Base-by-base conservation (phyloP, 768 basidiomycete species). In the Lactarius indigo region DNA sequence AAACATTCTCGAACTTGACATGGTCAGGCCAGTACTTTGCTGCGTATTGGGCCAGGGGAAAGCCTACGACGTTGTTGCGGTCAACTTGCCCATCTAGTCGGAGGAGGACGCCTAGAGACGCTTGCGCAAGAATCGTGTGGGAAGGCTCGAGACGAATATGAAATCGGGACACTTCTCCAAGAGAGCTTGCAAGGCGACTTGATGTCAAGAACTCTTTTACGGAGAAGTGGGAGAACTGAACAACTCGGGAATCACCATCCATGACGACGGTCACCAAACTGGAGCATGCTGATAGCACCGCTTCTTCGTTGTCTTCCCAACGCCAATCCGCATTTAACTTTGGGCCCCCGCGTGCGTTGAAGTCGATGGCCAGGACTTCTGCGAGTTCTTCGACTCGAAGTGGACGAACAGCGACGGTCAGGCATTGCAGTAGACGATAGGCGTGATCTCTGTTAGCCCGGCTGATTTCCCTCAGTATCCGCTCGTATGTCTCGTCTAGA, bases 401-500 rank as follows among this genome's bases (percentile, higher is more conserved):
- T 5, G 37, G 37, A 15, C 37, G 37, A 39, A 39, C 13, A 1
- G 37, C 37, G 2, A 39, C 37, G 2, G 37, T 15, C 1, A 39
- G 37, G 37, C 37, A 39, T 12, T 42, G 41, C 18, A 42, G 5
- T 6, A 42, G 41, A 18, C 41, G 57, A 33, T 39, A 33, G 0
- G 57, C 57, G 33, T 26, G 10, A 4, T 58, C 12, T 23, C 37
- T 3, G 6, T 39, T 26, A 5, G 31, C n/a, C 13, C 18, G 23
- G 18, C 13, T 26, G 35, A 59, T 39, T 4, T 37, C 8, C 37
- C n/a, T 18, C 23, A 59, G 28, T 4, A 39, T 28, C 5, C 31
- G 35, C 58, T 59, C 31, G 28, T 59, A 59, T 26, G 58, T 59
- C n/a, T 59, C 58, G 12, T 59, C 31, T n/a, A 59, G 37, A 12